Base-by-base conservation (phyloP, 2,329 filamentous ascomycete genomes). In the Trichophyton verrucosum region DNA sequence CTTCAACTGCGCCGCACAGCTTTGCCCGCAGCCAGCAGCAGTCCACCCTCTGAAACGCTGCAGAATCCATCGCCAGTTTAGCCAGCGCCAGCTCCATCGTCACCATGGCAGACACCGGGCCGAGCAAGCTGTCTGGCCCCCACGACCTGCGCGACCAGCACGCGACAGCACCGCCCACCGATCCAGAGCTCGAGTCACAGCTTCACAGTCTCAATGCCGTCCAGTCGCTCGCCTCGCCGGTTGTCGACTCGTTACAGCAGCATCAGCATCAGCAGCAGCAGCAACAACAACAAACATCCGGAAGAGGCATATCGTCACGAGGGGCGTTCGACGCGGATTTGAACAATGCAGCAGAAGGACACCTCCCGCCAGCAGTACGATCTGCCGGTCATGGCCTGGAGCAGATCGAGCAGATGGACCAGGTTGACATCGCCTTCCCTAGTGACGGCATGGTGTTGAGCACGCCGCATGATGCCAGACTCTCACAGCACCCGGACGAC, bases 11-110 rank as follows among this genome's bases (percentile, higher is more conserved):
- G 46, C 20, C 20, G 20, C 46, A 20, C 9, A 22, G 20, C 17
- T 47, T 30, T 24, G 44, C 44, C 44, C 44, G 20, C 44, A 47
- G 44, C 44, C 13, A 24, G 6, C 44, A 22, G 17, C 44, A 8
- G 17, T 38, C 44, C 17, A 8, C 17, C 44, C 44, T 24, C 44
- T 20, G 9, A 24, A 17, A 47, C 44, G 11, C 44, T 17, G 17
- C 55, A 57, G 33, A 57, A 57, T 40, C 55, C 55, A 40, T 57
- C 38, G 55, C 55, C 55, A 57, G 55, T 57, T 57, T 57, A 57
- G 20, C 20, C 44, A 46, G 15, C 42, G 42, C 42, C 4, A 44
- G 40, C 13, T 44, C 40, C 40, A 44, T 44, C 40, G 40, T 44
- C n/a, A 44, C 4, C n/a, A 47, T 47, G 44, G 44, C 20, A 47